A percentile compares a stretch with the other conserved stretches of the same genome.
Conservation (phyloP, 768 basidiomycete genomes). For the Mycena maculata region DNA sequence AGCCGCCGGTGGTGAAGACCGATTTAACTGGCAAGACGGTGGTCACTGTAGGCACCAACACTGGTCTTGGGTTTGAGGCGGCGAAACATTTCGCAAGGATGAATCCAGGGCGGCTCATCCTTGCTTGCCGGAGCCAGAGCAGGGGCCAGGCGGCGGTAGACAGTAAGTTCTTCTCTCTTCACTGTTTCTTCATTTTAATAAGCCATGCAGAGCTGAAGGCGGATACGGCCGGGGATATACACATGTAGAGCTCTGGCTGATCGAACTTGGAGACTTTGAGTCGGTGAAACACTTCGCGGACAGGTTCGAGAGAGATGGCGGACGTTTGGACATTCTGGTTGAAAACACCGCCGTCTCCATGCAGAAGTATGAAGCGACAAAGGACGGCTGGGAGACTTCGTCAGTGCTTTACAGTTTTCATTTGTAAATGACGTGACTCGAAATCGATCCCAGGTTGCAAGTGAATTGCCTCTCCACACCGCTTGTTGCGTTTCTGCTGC, state of each 20-base stretch:
- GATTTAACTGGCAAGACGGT: constrained; percentile 28
- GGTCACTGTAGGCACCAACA: constrained; percentile 26
- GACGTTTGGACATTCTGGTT: constrained; percentile 42
- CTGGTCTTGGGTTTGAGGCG: constrained; percentile 34
- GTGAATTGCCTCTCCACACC: constrained; percentile 58
- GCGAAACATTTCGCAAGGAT: constrained; percentile 43
- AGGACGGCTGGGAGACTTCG: constrained; percentile 47
- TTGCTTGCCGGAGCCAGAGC: constrained; percentile 43
- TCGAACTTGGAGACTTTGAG: constrained; percentile 46
- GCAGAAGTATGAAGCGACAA: constrained; percentile 33
- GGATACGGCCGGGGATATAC: constrained; percentile 11
- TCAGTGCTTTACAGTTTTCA: no score
- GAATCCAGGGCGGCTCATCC: constrained; percentile 43
- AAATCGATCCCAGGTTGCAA: constrained; percentile 62
- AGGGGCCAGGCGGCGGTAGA: constrained; percentile 5
- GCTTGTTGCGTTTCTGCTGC: constrained; percentile 53
- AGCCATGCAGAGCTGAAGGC: neutral
- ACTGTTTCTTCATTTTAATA: neutral
- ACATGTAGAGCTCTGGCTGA: constrained; percentile 37
- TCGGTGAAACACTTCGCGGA: constrained; percentile 45
- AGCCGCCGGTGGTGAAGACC: constrained; percentile 34
- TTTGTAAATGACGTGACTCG: no score
- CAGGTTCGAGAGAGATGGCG: constrained; percentile 32
- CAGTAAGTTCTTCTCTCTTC: neutral
- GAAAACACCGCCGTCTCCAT: constrained; percentile 40